Conservation (phyloP, 495 filamentous ascomycete species). For the Aspergillus ellipticus region DNA sequence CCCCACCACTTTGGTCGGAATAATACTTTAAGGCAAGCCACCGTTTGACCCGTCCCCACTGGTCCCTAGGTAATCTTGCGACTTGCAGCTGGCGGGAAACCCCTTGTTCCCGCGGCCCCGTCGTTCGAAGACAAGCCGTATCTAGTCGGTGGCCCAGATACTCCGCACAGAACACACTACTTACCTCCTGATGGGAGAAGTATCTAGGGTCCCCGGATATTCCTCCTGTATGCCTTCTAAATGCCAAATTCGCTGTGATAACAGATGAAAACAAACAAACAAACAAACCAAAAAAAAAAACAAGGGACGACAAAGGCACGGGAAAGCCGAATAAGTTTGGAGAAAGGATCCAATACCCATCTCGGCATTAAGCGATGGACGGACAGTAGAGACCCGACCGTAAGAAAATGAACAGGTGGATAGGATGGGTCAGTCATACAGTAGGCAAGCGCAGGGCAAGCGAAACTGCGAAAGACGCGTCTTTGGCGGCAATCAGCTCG, state of each 20-base stretch:
- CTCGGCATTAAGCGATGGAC: background rate
- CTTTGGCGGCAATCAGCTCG: conserved; percentile 12
- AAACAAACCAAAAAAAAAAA: no score
- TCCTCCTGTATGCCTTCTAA: no score
- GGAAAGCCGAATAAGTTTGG: no score
- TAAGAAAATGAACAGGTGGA: background rate
- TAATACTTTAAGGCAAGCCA: conserved; percentile 18
- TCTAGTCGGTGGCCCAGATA: background rate
- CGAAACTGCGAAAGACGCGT: conserved; percentile 12
- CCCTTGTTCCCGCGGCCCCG: conserved; percentile 24
- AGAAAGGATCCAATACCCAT: background rate
- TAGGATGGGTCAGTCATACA: background rate
- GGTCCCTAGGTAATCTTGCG: conserved; percentile 30
- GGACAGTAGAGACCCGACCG: background rate
- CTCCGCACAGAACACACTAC: conserved; percentile 9
- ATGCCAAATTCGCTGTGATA: no score
- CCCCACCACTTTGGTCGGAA: conserved; percentile 12
- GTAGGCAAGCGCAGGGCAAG: conserved; percentile 7
- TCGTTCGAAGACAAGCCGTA: conserved; percentile 21
- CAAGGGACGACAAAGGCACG: no score
- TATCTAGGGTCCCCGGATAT: no score
- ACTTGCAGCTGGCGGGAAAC: conserved; percentile 16
- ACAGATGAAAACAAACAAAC: no score
- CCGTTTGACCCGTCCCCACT: conserved; percentile 19
- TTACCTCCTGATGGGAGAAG: no score